Conservation (phyloP, 495 filamentous ascomycete genomes). For the Rostrohypoxylon terebratum region DNA sequence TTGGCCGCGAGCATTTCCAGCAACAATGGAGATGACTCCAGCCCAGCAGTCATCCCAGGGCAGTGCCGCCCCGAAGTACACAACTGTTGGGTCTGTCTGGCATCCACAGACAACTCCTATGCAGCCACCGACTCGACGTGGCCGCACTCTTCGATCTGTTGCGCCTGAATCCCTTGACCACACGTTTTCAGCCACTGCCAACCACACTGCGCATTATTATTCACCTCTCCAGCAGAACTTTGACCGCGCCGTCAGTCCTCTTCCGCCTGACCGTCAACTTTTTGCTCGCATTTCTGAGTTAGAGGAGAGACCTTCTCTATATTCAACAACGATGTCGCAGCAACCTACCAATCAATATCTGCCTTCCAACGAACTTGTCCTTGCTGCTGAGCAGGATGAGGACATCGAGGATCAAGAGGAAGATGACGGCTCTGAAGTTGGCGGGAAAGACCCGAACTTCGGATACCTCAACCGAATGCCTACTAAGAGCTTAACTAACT, state of each 20-base stretch:
- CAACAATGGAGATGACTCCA: conserved; percentile 24
- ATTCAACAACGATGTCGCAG: conserved; percentile 9
- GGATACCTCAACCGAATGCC: conserved; percentile 46
- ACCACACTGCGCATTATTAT: conserved; percentile 49
- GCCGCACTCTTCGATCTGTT: conserved; percentile 50
- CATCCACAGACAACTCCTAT: conserved; percentile 55
- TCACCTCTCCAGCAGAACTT: conserved; percentile 62
- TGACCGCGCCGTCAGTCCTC: conserved; percentile 58
- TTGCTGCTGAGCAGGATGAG: background rate
- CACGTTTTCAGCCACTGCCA: conserved; percentile 24
- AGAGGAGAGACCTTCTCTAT: conserved; percentile 13
- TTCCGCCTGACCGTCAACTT: background rate
- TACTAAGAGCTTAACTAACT: conserved; percentile 55
- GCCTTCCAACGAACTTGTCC: background rate
- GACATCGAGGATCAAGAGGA: background rate
- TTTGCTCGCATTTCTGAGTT: conserved; percentile 10
- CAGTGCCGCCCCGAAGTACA: conserved; percentile 48
- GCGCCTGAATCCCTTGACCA: conserved; percentile 37
- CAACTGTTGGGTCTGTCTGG: conserved; percentile 62
- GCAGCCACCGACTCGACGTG: conserved; percentile 59
- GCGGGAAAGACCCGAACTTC: conserved; percentile 42
- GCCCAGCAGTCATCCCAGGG: background rate
- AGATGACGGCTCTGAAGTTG: conserved; percentile 12
- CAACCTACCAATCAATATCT: background rate
- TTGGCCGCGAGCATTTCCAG: background rate